These are phyloP conservation scores for Ceratocystis variospora DNA, from an alignment of 2,329 filamentous ascomycete genomes.

Conservation along the genomic window DNA sequence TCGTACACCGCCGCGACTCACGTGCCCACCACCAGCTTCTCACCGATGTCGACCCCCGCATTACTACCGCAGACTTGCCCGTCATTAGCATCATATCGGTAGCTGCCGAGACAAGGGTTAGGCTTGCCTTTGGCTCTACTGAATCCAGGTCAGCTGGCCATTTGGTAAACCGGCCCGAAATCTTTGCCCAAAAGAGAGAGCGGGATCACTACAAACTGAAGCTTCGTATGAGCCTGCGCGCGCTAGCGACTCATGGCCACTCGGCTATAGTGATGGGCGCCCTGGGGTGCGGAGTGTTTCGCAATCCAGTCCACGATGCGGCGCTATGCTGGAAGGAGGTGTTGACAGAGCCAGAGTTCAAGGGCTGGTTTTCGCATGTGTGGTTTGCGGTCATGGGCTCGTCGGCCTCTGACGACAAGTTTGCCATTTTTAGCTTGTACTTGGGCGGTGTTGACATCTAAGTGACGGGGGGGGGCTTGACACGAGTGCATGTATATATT, in stretches of 20 bases:
- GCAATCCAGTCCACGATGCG: slow-evolving; percentile 48
- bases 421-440: slow-evolving; percentile 3
- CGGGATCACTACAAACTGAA: slow-evolving; percentile 46
- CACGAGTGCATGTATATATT: too few relatives aligned
- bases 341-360: slow-evolving; percentile 47
- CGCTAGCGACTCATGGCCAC: slow-evolving; percentile 44
- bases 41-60: slow-evolving; percentile 21
- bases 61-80: slow-evolving; percentile 27
- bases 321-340: slow-evolving; percentile 49
- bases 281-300: slow-evolving; percentile 54
- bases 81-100: slow-evolving; percentile 47
- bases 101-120: slow-evolving; percentile 34
- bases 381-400: slow-evolving; percentile 11
- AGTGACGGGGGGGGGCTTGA: background rate
- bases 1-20: slow-evolving; percentile 42
- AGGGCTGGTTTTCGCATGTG: slow-evolving; percentile 41
- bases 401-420: background rate
- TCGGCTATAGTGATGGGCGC: slow-evolving; percentile 51
- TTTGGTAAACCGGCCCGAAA: slow-evolving; percentile 23
- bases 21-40: slow-evolving; percentile 35
- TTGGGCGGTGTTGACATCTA: slow-evolving; percentile 5
- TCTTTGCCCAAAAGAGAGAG: slow-evolving; percentile 32
- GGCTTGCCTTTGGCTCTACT: background rate
- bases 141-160: background rate
- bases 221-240: slow-evolving; percentile 46